These are phyloP conservation scores for Citrus unshiu DNA, from an alignment of 345 rosid genomes.

Conservation along the genomic window DNA sequence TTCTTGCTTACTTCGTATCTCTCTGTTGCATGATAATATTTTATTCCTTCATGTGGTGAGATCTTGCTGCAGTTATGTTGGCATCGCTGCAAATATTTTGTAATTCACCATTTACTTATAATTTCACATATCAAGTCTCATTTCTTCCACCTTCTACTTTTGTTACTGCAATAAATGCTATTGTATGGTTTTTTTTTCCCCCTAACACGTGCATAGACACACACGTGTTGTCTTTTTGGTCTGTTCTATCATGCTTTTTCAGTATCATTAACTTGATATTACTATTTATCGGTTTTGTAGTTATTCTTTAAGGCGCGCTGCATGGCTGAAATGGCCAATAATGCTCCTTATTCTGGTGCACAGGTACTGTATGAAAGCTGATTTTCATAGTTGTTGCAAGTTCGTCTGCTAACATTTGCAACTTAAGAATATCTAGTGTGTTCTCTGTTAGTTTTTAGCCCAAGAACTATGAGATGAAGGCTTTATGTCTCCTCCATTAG, in stretches of 20 bases:
- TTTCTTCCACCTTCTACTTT: background rate
- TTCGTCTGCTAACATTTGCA: background rate
- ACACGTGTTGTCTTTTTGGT: background rate
- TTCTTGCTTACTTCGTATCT: constrained; percentile 11
- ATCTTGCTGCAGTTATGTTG: background rate
- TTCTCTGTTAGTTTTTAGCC: background rate
- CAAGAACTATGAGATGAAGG: background rate
- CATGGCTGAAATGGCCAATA: constrained; percentile 61
- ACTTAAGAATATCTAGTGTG: background rate
- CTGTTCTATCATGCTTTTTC: background rate
- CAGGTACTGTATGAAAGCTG: constrained; percentile 44
- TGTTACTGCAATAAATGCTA: background rate
- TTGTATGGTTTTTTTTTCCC: background rate
- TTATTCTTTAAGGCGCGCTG: constrained; percentile 17
- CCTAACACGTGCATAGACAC: background rate
- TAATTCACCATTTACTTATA: background rate
- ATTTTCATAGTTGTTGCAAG: background rate
- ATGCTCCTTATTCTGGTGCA: constrained; percentile 61
- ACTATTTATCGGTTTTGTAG: constrained; percentile 25
- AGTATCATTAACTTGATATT: background rate
- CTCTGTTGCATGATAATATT: background rate
- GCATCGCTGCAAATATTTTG: background rate
- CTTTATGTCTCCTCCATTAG: no score
- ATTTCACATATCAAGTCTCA: background rate
- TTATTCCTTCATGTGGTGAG: background rate